These are phyloP conservation scores for Aspergillus funiculosus DNA, from an alignment of 495 filamentous ascomycete species.

Conservation along the genomic window DNA sequence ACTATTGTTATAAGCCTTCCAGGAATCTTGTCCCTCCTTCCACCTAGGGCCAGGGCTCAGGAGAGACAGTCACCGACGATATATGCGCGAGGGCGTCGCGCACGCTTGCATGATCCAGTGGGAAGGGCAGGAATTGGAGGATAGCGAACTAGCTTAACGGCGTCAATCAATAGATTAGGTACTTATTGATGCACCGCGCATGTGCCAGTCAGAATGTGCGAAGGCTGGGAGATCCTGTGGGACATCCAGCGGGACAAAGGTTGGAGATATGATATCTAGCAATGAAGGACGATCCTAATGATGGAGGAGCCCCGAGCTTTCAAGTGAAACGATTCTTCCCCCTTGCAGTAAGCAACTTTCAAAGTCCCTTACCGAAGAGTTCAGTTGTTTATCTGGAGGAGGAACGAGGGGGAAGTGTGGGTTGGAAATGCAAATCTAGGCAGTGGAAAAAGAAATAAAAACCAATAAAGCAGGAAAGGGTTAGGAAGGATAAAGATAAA, in stretches of 20 bases:
- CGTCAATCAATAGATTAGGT: constrained; percentile 19
- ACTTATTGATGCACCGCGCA: constrained; percentile 11
- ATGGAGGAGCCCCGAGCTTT: no score
- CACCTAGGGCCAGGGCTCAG: constrained; percentile 9
- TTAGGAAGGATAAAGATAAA: no score
- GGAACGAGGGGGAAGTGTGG: constrained; percentile 17
- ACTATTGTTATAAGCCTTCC: constrained; percentile 9
- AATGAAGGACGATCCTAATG: no score
- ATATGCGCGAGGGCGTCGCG: constrained; percentile 21
- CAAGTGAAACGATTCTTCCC: no score
- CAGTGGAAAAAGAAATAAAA: constrained; percentile 9
- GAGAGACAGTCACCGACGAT: constrained; percentile 20
- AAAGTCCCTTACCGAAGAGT: constrained; percentile 16
- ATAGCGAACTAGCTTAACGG: constrained; percentile 18
- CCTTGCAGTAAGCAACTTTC: constrained; percentile 16
- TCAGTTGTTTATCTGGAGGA: constrained; percentile 8
- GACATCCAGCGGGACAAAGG: neutral
- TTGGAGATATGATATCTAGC: no score
- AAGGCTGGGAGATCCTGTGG: constrained; percentile 4
- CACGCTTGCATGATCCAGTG: constrained; percentile 26
- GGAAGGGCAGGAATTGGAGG: constrained; percentile 13
- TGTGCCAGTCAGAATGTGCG: constrained; percentile 15
- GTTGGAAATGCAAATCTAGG: constrained; percentile 5
- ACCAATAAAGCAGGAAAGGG: no score
- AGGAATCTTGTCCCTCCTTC: constrained; percentile 11